Percentiles rank a stretch among this genome's conserved stretches.
phyloP scores from a whole-genome alignment of 176 grass and related monocot species.

The Oryza meridionalis region DNA sequence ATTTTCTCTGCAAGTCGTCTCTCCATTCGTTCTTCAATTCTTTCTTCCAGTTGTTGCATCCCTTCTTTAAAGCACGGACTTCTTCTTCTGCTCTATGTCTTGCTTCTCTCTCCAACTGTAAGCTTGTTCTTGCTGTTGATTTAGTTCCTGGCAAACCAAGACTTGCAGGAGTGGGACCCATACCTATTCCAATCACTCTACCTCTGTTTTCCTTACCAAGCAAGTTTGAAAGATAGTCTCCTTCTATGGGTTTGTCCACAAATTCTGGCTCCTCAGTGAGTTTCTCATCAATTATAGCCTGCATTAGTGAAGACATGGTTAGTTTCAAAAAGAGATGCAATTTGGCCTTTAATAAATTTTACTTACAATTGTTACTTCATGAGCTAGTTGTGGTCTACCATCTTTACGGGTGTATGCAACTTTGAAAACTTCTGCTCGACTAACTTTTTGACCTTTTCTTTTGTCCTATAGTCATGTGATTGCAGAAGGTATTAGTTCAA shows the following conservation, averaged over 20 bases:
- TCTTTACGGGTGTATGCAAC: neutral
- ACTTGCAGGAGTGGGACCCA: neutral
- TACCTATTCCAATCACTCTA: neutral
- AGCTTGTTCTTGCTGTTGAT: neutral
- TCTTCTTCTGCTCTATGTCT: neutral
- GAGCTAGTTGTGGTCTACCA: neutral
- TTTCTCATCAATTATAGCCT: neutral
- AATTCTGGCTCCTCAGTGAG: neutral
- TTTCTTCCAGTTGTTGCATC: neutral
- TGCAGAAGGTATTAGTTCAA: too few species aligned
- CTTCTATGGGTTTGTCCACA: neutral
- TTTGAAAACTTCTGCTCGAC: constrained; percentile 2
- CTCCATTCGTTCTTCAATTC: neutral
- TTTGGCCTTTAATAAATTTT: neutral
- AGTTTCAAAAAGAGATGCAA: neutral
- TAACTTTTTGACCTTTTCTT: neutral
- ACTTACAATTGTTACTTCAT: neutral
- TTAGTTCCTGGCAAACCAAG: constrained; percentile 1
- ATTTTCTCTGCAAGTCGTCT: neutral
- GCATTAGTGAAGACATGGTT: neutral
- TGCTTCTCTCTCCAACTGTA: neutral
- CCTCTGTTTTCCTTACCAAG: neutral
- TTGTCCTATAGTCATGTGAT: neutral
- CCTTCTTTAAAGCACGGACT: neutral
- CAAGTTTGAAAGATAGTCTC: neutral